Percentiles rank a stretch among this genome's conserved stretches.
These are phyloP conservation scores for Aphanomyces invadans DNA, from an alignment of 352 stramenopile genomes.

Conservation along the genomic window DNA sequence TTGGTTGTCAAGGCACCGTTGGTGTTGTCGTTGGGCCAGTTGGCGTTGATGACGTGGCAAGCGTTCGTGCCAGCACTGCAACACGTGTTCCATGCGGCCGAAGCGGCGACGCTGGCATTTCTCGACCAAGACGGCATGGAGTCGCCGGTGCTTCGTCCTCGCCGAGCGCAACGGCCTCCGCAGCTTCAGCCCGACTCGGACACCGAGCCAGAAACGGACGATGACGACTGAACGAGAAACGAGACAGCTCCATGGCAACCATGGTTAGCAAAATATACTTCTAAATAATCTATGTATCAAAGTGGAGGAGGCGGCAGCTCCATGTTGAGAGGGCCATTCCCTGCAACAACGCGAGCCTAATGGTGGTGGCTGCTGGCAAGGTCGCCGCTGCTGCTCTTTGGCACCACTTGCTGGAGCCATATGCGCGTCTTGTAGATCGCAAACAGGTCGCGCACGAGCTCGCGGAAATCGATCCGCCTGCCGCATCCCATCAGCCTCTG, in stretches of 20 bases:
- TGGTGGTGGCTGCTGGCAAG: slow-evolving; percentile 14
- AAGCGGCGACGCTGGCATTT: neutral
- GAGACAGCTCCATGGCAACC: neutral
- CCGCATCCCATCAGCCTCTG: too few species aligned
- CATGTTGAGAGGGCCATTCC: too few species aligned
- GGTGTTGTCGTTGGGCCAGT: neutral
- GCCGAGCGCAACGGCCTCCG: neutral
- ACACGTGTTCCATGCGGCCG: neutral
- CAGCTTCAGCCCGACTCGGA: neutral
- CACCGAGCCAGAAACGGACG: slow-evolving; percentile 19
- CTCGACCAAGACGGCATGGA: neutral
- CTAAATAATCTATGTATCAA: neutral
- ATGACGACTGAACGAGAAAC: neutral
- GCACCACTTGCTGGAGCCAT: slow-evolving; percentile 79
- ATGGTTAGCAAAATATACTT: neutral
- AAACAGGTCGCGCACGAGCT: slow-evolving; percentile 85
- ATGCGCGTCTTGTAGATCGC: slow-evolving; percentile 89
- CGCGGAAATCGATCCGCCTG: slow-evolving; percentile 83
- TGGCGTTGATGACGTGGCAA: neutral
- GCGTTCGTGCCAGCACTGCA: neutral
- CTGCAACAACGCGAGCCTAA: too few species aligned
- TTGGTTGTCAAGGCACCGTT: neutral
- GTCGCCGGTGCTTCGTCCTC: neutral
- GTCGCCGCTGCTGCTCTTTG: slow-evolving; percentile 3
- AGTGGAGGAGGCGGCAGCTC: too few species aligned